Conservation (phyloP, 148 eudicot species). For the Silene conica region DNA sequence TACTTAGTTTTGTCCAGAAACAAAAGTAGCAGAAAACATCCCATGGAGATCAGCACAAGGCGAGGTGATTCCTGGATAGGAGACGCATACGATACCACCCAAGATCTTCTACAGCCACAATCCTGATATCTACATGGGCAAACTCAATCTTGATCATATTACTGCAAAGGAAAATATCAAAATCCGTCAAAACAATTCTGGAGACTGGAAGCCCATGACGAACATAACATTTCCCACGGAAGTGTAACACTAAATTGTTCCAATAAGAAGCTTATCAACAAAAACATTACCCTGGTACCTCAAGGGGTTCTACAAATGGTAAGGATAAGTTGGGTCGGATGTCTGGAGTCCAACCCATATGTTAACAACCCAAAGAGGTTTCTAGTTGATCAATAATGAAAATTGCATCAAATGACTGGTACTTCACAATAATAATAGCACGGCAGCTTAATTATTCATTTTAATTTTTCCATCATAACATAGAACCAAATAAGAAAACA, state of each 20-base stretch:
- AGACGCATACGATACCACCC: conserved; percentile 3
- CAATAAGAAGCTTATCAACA: not conserved
- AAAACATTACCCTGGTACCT: too few species aligned
- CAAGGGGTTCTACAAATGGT: too few species aligned
- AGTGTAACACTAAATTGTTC: not conserved
- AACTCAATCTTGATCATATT: conserved; percentile 6
- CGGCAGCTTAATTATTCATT: too few species aligned
- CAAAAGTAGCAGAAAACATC: not conserved
- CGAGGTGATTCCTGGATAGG: conserved; percentile 5
- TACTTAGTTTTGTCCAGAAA: conserved; percentile 15
- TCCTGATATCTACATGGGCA: conserved; percentile 9
- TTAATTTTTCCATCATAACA: too few species aligned
- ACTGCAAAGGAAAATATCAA: conserved; percentile 7
- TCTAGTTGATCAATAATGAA: too few species aligned
- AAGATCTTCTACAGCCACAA: conserved; percentile 4
- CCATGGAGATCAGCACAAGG: conserved; percentile 16
- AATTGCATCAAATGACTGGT: too few species aligned
- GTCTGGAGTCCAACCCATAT: too few species aligned
- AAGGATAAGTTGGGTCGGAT: too few species aligned
- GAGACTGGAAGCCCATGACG: not conserved
- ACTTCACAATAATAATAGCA: too few species aligned
- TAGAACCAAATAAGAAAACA: too few species aligned
- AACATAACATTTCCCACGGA: not conserved
- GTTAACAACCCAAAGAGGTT: too few species aligned
- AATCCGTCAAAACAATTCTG: not conserved